Conservation (phyloP, 2,329 filamentous ascomycete genomes). For the Calonectria multiphialidica region DNA sequence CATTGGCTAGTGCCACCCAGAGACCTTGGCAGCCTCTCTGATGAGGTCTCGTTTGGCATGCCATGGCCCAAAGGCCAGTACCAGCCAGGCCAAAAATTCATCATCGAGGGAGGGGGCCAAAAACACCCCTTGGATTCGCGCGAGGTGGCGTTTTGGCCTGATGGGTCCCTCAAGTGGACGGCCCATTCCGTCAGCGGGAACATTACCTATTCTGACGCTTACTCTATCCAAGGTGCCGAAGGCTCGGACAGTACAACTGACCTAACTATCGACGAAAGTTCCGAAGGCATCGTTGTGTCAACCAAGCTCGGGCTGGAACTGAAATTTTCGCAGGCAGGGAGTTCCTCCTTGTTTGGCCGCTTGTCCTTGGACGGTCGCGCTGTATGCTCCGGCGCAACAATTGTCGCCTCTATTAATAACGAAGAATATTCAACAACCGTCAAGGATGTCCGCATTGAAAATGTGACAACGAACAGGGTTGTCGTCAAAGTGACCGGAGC, state of each 20-base stretch:
- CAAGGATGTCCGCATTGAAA: constrained; percentile 15
- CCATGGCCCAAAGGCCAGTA: constrained; percentile 32
- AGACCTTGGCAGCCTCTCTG: neutral
- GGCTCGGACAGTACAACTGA: neutral
- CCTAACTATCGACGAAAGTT: neutral
- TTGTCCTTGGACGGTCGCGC: neutral
- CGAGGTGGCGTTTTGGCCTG: constrained; percentile 58
- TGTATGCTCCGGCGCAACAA: constrained; percentile 24
- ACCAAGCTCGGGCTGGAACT: constrained; percentile 19
- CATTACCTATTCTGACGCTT: constrained; percentile 53
- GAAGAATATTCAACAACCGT: constrained; percentile 23
- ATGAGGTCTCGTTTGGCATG: constrained; percentile 33
- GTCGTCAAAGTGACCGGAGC: constrained; percentile 31
- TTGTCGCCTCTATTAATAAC: constrained; percentile 31
- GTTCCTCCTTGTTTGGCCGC: constrained; percentile 19
- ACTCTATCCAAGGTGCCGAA: constrained; percentile 47
- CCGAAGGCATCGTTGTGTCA: neutral
- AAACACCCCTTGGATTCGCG: constrained; percentile 27
- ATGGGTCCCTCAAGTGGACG: constrained; percentile 72
- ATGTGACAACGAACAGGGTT: constrained; percentile 19
- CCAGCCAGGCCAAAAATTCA: constrained; percentile 27
- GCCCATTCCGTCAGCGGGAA: constrained; percentile 64
- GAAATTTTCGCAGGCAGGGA: neutral
- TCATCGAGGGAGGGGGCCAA: constrained; percentile 14
- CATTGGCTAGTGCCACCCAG: constrained; percentile 22